Evolutionary conservation across 495 filamentous ascomycete genomes (phyloP), one percentile per base, ranked within the genome.

Genomic region (Podospora conica): DNA sequence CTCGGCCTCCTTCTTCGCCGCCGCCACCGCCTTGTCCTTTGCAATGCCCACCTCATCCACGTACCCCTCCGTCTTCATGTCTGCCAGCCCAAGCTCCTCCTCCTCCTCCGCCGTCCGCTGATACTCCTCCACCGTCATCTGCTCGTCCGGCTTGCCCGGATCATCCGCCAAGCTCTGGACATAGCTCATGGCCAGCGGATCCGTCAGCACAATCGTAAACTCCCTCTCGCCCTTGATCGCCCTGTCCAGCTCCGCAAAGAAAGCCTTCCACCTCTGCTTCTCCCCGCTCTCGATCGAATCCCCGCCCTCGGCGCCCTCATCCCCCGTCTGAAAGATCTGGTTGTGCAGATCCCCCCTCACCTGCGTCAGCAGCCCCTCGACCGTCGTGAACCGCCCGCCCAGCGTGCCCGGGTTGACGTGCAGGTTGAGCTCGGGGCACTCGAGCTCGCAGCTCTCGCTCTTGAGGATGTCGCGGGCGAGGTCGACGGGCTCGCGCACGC

Each of bases 331-430:
- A 78, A 93, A 98, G 70, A 97, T 93, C 64, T 92, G 89, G 53
- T 83, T 85, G 70, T 87, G 87, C 53, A 98, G 82, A 74, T 98
- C 93, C 73, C 96, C 89, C 53, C 92, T 87, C 62, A 98, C 88
- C 75, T 98, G 92, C 0, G 91, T 93, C n/a, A 98, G 82, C 22
- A 97, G 85, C 67, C 95, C 95, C 77, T 98, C 96, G 21, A 98
- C 86, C 6, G 96, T 98, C 10, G 95, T 98, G 81, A 98, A 98
- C 53, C 93, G 88, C n/a, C 94, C 94, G 67, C 95, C 95, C 5
- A 98, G 85, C 0, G 94, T 97, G 54, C 95, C 95, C 0, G 93
- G 91, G 72, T 92, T 88, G 23, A 97, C 91, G 31, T 84, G 84
- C 23, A 98, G 84, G 66, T 87, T 85, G 65, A 97, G 87, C 71